phyloP scores from a whole-genome alignment of 306 rosid species.

The Trifolium fragiferum region DNA sequence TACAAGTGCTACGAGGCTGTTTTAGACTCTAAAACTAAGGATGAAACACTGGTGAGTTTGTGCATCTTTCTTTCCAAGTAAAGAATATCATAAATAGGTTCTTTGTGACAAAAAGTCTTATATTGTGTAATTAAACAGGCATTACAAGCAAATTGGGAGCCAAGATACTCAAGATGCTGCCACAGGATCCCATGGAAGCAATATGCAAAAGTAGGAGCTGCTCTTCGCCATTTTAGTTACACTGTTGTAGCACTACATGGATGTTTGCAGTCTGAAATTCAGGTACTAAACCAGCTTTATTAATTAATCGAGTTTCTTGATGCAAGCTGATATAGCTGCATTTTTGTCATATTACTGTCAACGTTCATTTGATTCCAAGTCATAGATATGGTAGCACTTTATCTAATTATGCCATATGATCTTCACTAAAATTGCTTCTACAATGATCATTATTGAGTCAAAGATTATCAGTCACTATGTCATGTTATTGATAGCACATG shows the following conservation, averaged over 20 bases:
- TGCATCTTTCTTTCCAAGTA: too few species aligned
- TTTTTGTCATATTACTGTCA: too few species aligned
- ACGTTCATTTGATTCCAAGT: background rate
- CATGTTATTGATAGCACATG: conserved; percentile 37
- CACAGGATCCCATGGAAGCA: conserved; percentile 77
- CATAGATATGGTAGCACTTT: too few species aligned
- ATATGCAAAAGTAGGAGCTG: conserved; percentile 77
- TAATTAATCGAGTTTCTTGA: background rate
- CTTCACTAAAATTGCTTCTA: conserved; percentile 8
- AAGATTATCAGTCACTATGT: conserved; percentile 24
- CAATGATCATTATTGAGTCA: conserved; percentile 15
- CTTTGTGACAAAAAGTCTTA: conserved; percentile 4
- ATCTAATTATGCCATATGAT: too few species aligned
- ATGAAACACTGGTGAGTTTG: background rate
- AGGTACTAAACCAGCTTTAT: conserved; percentile 50
- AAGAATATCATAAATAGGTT: conserved; percentile 1
- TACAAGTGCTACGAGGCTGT: background rate
- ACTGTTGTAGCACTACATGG: conserved; percentile 89
- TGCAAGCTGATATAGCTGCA: background rate
- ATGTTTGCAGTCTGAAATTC: conserved; percentile 78
- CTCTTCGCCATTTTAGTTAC: conserved; percentile 88
- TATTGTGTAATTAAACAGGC: conserved; percentile 61
- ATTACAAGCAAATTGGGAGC: conserved; percentile 94
- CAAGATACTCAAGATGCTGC: conserved; percentile 75
- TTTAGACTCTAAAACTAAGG: background rate